Evolutionary conservation across 495 filamentous ascomycete genomes (phyloP).

Genomic region (Penicillium samsonianum): DNA sequence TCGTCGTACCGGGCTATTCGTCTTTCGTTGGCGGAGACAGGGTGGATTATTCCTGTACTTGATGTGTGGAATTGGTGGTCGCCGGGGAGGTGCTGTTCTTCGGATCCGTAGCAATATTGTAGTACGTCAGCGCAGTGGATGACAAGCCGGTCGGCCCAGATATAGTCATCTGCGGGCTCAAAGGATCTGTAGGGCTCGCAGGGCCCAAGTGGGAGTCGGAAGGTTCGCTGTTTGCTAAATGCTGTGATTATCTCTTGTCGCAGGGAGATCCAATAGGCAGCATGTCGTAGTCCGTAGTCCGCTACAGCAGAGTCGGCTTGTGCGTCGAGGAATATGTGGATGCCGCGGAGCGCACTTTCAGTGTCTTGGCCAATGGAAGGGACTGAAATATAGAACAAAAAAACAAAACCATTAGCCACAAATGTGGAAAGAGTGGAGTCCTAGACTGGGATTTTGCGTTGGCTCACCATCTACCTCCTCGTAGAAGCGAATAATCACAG

Average conservation of each 20-base stretch:
- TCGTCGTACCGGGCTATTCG: constrained; percentile 23
- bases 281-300: constrained; percentile 26
- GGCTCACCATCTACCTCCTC: constrained; percentile 32
- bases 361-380: constrained; percentile 12
- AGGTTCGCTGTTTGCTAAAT: constrained; percentile 33
- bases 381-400: not conserved
- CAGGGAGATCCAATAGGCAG: constrained; percentile 34
- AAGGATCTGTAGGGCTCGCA: constrained; percentile 23
- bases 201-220: constrained; percentile 19
- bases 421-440: not conserved
- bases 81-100: constrained; percentile 15
- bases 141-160: constrained; percentile 34
- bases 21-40: constrained; percentile 4
- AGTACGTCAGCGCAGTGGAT: constrained; percentile 32
- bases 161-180: constrained; percentile 27
- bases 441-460: not conserved
- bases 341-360: constrained; percentile 14
- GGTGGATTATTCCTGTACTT: not conserved
- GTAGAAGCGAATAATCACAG: constrained; percentile 34
- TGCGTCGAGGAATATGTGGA: constrained; percentile 17
- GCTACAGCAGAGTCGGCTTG: constrained; percentile 9
- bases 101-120: constrained; percentile 29
- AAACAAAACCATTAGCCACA: no score
- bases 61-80: constrained; percentile 11
- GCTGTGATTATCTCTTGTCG: constrained; percentile 37